phyloP scores from a whole-genome alignment of 2,329 filamentous ascomycete genomes.

The Exophiala phaeomuriformis region DNA sequence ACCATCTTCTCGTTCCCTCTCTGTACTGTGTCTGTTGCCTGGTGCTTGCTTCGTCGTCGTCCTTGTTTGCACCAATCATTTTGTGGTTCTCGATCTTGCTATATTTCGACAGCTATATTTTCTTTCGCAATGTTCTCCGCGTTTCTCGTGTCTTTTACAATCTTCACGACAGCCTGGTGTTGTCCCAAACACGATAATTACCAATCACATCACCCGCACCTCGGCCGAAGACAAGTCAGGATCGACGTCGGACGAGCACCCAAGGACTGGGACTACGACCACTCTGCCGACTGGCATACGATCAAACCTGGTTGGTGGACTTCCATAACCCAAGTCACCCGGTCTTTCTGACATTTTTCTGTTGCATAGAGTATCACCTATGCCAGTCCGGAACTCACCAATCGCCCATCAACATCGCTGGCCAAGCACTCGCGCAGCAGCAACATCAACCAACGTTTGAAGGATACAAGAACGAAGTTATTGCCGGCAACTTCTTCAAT shows the following conservation, averaged over 20 bases:
- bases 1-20: too few species aligned
- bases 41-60: background rate
- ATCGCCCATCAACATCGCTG: slow-evolving; percentile 43
- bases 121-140: background rate
- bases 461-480: slow-evolving; percentile 33
- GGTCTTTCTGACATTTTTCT: background rate
- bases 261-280: slow-evolving; percentile 20
- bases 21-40: too few species aligned
- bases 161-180: slow-evolving; percentile 20
- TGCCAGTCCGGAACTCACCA: slow-evolving; percentile 48
- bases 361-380: slow-evolving; percentile 32
- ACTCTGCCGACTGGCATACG: slow-evolving; percentile 18
- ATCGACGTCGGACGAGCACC: slow-evolving; percentile 15
- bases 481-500: slow-evolving; percentile 40
- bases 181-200: slow-evolving; percentile 19
- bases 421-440: slow-evolving; percentile 35
- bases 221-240: slow-evolving; percentile 18
- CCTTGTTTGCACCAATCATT: background rate
- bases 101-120: slow-evolving; percentile 1
- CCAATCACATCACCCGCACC: slow-evolving; percentile 19
- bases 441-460: slow-evolving; percentile 38
- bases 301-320: slow-evolving; percentile 17
- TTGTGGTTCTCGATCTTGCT: background rate
- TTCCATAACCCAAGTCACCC: too few species aligned
- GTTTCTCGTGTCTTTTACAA: slow-evolving; percentile 1